Conservation (phyloP, 257 asterid species). For the Ajuga chamaepitys region DNA sequence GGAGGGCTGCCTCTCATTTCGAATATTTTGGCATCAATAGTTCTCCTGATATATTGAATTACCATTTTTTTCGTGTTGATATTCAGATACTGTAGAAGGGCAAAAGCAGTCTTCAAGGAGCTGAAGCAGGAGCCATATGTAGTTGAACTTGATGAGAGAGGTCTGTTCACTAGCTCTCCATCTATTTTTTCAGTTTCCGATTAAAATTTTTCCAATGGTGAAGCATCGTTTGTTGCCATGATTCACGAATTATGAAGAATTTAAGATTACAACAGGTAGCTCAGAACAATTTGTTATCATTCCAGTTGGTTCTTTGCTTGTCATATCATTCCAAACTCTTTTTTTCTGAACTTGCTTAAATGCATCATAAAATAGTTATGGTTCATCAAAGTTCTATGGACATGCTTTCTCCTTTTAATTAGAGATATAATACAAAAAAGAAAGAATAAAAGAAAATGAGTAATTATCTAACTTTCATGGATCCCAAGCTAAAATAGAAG, state of each 20-base stretch:
- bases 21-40: no score
- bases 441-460: no score
- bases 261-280: background rate
- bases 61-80: conserved; percentile 8
- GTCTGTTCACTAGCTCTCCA: conserved; percentile 23
- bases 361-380: background rate
- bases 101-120: conserved; percentile 82
- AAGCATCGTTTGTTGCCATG: background rate
- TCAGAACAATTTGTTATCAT: background rate
- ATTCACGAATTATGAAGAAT: background rate
- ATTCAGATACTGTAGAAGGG: conserved; percentile 79
- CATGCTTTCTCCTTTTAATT: background rate
- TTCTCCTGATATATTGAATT: background rate
- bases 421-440: no score
- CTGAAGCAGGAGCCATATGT: conserved; percentile 38
- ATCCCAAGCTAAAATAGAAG: no score
- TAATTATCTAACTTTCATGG: no score
- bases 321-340: background rate
- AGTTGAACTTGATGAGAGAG: conserved; percentile 36
- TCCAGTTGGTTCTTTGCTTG: background rate
- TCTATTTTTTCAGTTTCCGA: background rate
- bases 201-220: background rate
- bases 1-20: background rate
- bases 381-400: background rate
- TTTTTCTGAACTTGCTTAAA: background rate